Base-by-base conservation (phyloP, 768 basidiomycete genomes). In the Mrakia frigida region DNA sequence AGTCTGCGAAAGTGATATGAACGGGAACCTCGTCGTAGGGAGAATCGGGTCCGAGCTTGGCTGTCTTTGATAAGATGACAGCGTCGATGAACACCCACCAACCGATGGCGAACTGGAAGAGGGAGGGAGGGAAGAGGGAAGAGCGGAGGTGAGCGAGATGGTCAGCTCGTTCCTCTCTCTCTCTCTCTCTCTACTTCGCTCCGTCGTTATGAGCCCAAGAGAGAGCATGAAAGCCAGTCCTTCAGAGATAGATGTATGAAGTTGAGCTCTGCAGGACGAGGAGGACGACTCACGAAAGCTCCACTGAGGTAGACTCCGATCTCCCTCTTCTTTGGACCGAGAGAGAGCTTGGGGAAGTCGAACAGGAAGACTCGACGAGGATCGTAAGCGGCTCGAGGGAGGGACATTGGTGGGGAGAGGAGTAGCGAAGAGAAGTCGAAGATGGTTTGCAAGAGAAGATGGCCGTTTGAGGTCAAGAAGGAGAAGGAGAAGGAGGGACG, bases 11-110 rank as follows among this genome's bases (percentile, higher is more conserved):
- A 18, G 88, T 85, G 82, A 99, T 92, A 81, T 93, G 93, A 18
- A 91, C 89, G 13, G 90, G 90, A 1, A 88, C 86, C 0, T 89
- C 88, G 71, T 89, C 86, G 79, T 90, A 87, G 3, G 91, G 90
- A 6, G 89, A 87, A 53, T 88, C 90, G 78, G 88, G 88, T 4
- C 92, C 91, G 0, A 92, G 85, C 73, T 88, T 88, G 0, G 93
- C 92, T 80, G 96, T 92, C 4, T 91, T 89, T 14, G 94, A 97
- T 56, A 94, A 87, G 73, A 98, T 90, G 33, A 91, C 90, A 21
- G 97, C 96, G 80, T 98, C 96, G 74, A 98, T 86, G 84, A 99
- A 94, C 5, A 91, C 87, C 94, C 96, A 98, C 68, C 72, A 79
- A 59, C 67, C 74, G 67, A 73, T 52, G 46, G 35, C 23, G 50